These are phyloP conservation scores for Geotrichum bryndzae DNA, from an alignment of 1,139 yeast genomes.

Conservation along the genomic window DNA sequence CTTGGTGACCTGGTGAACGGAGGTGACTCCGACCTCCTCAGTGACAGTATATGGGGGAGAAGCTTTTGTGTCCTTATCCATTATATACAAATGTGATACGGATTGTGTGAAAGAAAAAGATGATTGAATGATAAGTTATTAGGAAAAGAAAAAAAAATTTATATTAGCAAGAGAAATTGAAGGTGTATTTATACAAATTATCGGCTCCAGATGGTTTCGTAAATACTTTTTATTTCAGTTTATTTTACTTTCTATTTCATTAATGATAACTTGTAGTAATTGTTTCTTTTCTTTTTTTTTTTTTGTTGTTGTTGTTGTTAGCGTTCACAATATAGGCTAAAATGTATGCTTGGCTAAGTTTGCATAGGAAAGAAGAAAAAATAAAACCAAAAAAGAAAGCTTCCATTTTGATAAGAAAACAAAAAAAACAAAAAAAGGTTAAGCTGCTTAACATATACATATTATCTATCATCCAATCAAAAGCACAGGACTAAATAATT, in stretches of 20 bases:
- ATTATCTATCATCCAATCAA: not conserved
- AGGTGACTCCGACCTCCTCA: not conserved
- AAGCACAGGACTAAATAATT: not conserved
- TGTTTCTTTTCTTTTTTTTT: not conserved
- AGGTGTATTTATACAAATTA: not conserved
- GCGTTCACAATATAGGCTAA: too few species aligned
- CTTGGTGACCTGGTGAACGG: constrained; percentile 14
- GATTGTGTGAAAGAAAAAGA: not conserved
- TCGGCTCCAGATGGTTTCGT: not conserved
- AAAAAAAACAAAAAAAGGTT: not conserved
- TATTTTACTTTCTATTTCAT: not conserved
- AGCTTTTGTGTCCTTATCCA: not conserved
- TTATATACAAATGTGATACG: not conserved
- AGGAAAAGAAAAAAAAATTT: not conserved
- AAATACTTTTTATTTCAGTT: not conserved
- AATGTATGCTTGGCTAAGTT: too few species aligned
- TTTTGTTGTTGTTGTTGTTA: not conserved
- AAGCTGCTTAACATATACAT: not conserved
- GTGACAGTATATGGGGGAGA: constrained; percentile 20
- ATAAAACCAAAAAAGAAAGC: not conserved
- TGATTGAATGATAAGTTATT: not conserved
- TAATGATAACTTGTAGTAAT: not conserved
- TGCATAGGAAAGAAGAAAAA: not conserved
- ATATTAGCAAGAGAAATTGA: not conserved
- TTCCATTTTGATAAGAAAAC: not conserved